Base-by-base conservation (phyloP, 1,284 basidiomycete species). In the Ustilago esculenta region DNA sequence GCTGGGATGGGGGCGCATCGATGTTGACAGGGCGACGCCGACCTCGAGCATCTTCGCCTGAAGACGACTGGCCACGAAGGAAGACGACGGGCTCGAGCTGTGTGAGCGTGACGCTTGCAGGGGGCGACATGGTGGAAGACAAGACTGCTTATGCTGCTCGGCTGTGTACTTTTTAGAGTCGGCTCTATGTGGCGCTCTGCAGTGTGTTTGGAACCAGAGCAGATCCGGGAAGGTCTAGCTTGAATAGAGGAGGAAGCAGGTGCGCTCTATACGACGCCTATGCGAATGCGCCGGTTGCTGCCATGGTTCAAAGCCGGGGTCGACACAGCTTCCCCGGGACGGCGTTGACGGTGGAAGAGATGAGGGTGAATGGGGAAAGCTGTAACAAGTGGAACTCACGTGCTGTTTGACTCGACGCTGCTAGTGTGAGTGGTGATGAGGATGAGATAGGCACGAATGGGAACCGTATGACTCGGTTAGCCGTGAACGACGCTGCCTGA, bases 1-100 rank as follows among this genome's bases (percentile, higher is more conserved):
- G 85, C 82, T 94, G 86, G 7, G 92, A 89, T 2, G 91, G 89
- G 5, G 87, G 86, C 1, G 86, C 84, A 69, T 86, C 85, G 34
- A 60, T 43, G 60, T 80, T 68, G 54, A 73, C 52, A 17, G 57
- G 66, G 3, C 73, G 47, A 20, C 66, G 48, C 17, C 74, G 61
- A 21, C 77, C 73, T 6, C 74, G 65, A n/a, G 53, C 69, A 63
- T 61, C 57, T 55, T 72, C 59, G 21, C 73, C 73, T 2, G 69
- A 58, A 5, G 73, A 73, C 3, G 69, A 75, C 44, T 77, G 75
- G 5, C 76, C 75, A 9, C 74, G 73, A 2, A 81, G 63, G 41
- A 75, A 81, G 64, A 80, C 63, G 57, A 77, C 79, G 21, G 79
- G 79, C 53, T 80, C 78, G 41, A 77, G 68, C 29, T 71, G 68